phyloP scores from a whole-genome alignment of 345 rosid genomes.

The Clarkia xantiana region DNA sequence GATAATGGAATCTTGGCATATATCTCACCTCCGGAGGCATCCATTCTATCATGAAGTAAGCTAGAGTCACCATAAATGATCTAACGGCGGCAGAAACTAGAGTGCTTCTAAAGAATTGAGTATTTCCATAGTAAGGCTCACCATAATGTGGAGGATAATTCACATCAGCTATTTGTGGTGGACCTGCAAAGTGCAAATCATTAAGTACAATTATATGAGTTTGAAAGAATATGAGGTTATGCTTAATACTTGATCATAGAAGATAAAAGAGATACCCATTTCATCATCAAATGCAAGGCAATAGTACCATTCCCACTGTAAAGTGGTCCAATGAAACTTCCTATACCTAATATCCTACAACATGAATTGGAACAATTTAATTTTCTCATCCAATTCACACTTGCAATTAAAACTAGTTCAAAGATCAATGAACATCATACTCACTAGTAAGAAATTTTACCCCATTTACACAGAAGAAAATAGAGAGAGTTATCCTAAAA shows the following conservation, averaged over 20 bases:
- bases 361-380: too few species aligned
- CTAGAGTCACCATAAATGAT: conserved; percentile 87
- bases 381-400: too few species aligned
- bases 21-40: conserved; percentile 82
- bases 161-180: conserved; percentile 73
- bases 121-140: conserved; percentile 97
- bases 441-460: too few species aligned
- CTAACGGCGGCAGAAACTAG: conserved; percentile 86
- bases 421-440: too few species aligned
- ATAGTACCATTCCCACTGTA: conserved; percentile 49
- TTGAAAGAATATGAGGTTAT: neutral
- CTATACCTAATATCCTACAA: conserved; percentile 56
- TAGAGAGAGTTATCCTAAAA: too few species aligned
- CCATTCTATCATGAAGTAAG: conserved; percentile 97
- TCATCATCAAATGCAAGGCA: conserved; percentile 97
- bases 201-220: conserved; percentile 7
- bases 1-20: neutral
- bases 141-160: conserved; percentile 93
- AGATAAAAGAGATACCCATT: conserved; percentile 36
- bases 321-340: conserved; percentile 62
- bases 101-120: conserved; percentile 75
- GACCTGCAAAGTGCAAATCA: conserved; percentile 48
- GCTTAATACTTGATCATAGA: conserved; percentile 6
- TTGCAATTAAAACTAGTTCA: too few species aligned
- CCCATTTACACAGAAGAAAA: too few species aligned